Conservation (phyloP, 257 asterid species). For the Parsonsia alboflavescens region DNA sequence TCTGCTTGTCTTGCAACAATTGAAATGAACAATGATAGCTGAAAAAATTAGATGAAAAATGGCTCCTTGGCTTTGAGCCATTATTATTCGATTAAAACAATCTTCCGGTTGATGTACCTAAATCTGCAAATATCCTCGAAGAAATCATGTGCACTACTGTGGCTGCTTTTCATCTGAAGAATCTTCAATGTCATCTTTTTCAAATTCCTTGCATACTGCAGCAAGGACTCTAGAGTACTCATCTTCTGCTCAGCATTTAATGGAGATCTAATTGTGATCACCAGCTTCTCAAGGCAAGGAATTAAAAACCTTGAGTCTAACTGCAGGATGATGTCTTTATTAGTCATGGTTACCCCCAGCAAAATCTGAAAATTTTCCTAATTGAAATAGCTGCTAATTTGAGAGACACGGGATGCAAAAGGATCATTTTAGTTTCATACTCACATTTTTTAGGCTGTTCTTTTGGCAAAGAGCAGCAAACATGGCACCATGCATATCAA, state of each 20-base stretch:
- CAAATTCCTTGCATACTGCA: constrained; percentile 53
- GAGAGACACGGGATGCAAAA: not conserved
- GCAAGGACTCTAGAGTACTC: constrained; percentile 72
- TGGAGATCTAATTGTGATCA: constrained; percentile 82
- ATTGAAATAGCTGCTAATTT: not conserved
- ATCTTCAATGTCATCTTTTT: constrained; percentile 75
- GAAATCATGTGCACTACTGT: constrained; percentile 93
- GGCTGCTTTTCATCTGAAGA: constrained; percentile 98
- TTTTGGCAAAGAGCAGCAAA: constrained; percentile 96
- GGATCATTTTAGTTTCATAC: constrained; percentile 16
- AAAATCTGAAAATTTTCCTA: not conserved
- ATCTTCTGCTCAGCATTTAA: constrained; percentile 93
- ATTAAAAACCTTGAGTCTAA: constrained; percentile 63
- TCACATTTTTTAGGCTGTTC: constrained; percentile 88
- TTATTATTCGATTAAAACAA: constrained; percentile 58
- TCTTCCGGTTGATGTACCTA: constrained; percentile 52
- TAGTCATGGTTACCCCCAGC: not conserved
- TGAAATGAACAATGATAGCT: not conserved
- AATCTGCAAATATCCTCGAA: constrained; percentile 89
- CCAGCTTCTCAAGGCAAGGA: constrained; percentile 73
- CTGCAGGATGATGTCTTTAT: constrained; percentile 34
- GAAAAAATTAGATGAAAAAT: not conserved
- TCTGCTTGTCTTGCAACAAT: not conserved
- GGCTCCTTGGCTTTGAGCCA: not conserved
- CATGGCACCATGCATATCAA: constrained; percentile 96